Evolutionary conservation across 2,329 filamentous ascomycete genomes (phyloP), one percentile per base, ranked within the genome.

Genomic region (Didymellaceae sp.): DNA sequence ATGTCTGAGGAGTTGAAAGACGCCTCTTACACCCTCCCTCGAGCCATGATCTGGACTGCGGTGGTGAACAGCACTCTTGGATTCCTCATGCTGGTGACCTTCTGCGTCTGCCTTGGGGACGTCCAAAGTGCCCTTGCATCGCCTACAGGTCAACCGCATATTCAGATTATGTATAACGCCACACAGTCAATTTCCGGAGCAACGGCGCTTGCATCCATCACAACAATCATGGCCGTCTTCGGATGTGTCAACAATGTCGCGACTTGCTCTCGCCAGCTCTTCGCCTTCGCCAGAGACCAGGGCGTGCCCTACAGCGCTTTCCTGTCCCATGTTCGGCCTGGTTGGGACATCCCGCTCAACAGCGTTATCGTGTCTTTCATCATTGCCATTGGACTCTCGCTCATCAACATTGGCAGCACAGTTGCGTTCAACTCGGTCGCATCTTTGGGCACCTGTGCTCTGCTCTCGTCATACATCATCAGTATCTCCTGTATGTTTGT

Each of bases 401-500:
- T 38, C 8, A 45, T 45, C 33, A 45, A 45, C 10, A 45, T 45
- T 10, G 42, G 42, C 2, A 22, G 24, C 14, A 30, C 42, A 10
- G 33, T 45, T 3, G 42, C 42, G 0, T 45, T 45, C 25, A 45
- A 67, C 51, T 55, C 54, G 1, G 59, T 68, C 5, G 57, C 59
- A 2, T 65, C 63, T 10, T 56, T 69, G 1, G 64, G 66, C 5
- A 61, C 52, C 0, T 57, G 61, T 32, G 64, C 60, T 1, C 49
- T 67, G 13, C 50, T 68, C 11, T 63, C 63, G 0, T 68, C 64
- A 2, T 68, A 67, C 54, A 58, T 65, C 32, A 61, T 82, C 9
- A 77, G 77, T 2, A 80, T 81, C 40, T 70, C 67, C 10, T 81
- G 78, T 57, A 68, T 81, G 10, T 63, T 78, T 13, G 55, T 75